Percentiles rank a stretch among this genome's conserved stretches.
These are phyloP conservation scores for Penicillium sp. DNA, from an alignment of 2,329 filamentous ascomycete genomes.

Conservation along the genomic window DNA sequence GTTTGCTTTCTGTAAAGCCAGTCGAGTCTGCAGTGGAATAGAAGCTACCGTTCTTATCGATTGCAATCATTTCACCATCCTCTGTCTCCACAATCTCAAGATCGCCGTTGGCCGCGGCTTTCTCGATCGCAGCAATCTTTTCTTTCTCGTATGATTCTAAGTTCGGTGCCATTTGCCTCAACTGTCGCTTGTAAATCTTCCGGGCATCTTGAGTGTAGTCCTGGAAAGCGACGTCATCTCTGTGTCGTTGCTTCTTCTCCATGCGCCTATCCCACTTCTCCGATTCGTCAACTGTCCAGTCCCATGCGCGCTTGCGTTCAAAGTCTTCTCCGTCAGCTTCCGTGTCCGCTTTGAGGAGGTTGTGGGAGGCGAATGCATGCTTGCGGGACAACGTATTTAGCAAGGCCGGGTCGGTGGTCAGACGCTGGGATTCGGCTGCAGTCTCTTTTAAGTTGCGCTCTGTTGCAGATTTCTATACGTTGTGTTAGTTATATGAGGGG, in stretches of 20 bases:
- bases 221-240: slow-evolving; percentile 84
- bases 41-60: slow-evolving; percentile 87
- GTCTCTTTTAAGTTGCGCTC: slow-evolving; percentile 75
- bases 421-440: slow-evolving; percentile 74
- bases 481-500: slow-evolving; percentile 19
- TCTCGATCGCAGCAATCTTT: slow-evolving; percentile 80
- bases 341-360: slow-evolving; percentile 87
- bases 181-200: slow-evolving; percentile 91
- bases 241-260: slow-evolving; percentile 76
- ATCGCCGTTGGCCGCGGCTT: slow-evolving; percentile 77
- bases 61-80: slow-evolving; percentile 86
- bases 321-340: slow-evolving; percentile 86
- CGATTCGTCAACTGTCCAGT: slow-evolving; percentile 94
- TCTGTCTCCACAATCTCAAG: slow-evolving; percentile 95
- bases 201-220: slow-evolving; percentile 84
- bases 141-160: slow-evolving; percentile 82
- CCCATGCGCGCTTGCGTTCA: slow-evolving; percentile 96
- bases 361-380: slow-evolving; percentile 84
- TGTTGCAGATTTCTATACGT: slow-evolving; percentile 40
- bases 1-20: slow-evolving; percentile 78
- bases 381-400: slow-evolving; percentile 78
- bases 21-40: slow-evolving; percentile 85
- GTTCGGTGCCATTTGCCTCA: slow-evolving; percentile 73
- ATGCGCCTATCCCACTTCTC: slow-evolving; percentile 91
- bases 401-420: slow-evolving; percentile 72